A percentile compares a stretch with the other conserved stretches of the same genome.
phyloP scores from a whole-genome alignment of 139 green algal species.

The Micractinium conductrix region DNA sequence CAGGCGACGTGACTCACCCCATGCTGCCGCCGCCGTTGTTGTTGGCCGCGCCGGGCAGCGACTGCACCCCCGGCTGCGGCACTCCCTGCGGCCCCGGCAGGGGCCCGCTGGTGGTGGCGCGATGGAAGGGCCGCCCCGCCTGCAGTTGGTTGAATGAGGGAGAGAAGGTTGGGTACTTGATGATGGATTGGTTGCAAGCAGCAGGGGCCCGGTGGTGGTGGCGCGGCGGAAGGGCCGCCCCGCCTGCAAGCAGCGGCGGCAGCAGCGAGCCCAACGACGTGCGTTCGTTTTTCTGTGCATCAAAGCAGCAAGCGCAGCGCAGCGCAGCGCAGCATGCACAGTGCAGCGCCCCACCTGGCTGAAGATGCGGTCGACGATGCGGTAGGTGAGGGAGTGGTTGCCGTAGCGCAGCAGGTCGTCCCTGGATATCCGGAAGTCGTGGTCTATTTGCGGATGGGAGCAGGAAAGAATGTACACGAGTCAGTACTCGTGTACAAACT shows the following conservation, averaged over 20 bases:
- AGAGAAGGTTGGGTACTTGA: too few species aligned
- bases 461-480: background rate
- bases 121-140: conserved; percentile 73
- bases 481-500: too few species aligned
- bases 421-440: conserved; percentile 95
- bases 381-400: conserved; percentile 94
- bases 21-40: conserved; percentile 7
- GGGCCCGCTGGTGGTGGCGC: conserved; percentile 36
- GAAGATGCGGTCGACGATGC: conserved; percentile 96
- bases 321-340: too few species aligned
- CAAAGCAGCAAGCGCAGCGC: too few species aligned
- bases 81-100: background rate
- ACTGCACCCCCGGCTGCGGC: too few species aligned
- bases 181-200: too few species aligned
- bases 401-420: conserved; percentile 96
- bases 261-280: too few species aligned
- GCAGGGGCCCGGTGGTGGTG: background rate
- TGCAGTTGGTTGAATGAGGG: conserved; percentile 46
- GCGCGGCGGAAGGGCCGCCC: background rate
- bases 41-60: background rate
- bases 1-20: background rate
- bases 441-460: conserved; percentile 67
- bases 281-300: too few species aligned
- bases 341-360: conserved; percentile 70
- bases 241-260: background rate